Base-by-base conservation (phyloP, 2,329 filamentous ascomycete species). In the Chaetomiaceae sp. region DNA sequence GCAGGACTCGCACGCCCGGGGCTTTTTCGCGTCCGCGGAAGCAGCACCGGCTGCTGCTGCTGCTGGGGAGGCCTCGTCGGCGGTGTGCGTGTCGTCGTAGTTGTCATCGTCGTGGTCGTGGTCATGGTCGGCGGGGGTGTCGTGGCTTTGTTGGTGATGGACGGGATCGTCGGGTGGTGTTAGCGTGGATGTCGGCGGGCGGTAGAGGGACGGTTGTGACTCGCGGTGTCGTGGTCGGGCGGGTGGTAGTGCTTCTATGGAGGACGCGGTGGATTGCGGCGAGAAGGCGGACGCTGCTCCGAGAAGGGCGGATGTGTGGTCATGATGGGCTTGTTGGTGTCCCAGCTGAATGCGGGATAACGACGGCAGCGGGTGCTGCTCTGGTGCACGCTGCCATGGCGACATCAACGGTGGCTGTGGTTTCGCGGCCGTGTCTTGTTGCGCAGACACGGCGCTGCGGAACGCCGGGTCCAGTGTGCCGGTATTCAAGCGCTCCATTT, bases 1-100 rank as follows among this genome's bases (percentile, higher is more conserved):
- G 65, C 87, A 91, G 3, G 85, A 83, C 66, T 91, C 87, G 69
- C 87, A 91, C 31, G 87, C 87, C 25, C 87, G 80, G 4, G 83
- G 78, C 52, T 87, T 81, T 68, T 87, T 89, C 31, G 80, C 72
- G 38, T 87, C 84, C n/a, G n/a, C n/a, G n/a, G n/a, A n/a, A n/a
- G n/a, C n/a, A n/a, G n/a, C n/a, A n/a, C n/a, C n/a, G n/a, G n/a
- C n/a, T 48, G 20, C 6, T 4, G 14, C 20, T 19, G n/a, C 7
- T 27, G 25, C 20, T n/a, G n/a, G 3, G 6, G 23, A 17, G n/a
- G n/a, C n/a, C n/a, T n/a, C 8, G 27, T 31, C 25, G 25, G 9
- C 9, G 25, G n/a, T n/a, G n/a, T n/a, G n/a, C n/a, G n/a, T n/a
- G n/a, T n/a, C n/a, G n/a, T n/a, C n/a, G n/a, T n/a, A n/a, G 44